Evolutionary conservation across 164 flowering plant species (phyloP), one percentile per base, ranked within the genome.

Genomic region (Magnolia changhungtana): DNA sequence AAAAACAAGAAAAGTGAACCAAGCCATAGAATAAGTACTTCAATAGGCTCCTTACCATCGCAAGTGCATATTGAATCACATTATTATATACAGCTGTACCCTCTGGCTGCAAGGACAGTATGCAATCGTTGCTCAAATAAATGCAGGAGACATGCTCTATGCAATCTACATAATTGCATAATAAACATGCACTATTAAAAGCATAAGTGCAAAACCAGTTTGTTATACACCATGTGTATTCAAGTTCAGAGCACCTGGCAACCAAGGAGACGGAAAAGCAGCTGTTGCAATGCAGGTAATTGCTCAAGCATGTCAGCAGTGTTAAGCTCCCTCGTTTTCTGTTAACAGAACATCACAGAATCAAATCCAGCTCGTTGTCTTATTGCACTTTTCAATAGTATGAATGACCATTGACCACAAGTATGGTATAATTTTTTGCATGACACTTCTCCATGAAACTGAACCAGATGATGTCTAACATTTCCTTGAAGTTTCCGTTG

Each of bases 201-300:
- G 14, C 29, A 9, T n/a, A 20, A 23, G 14, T 29, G 21, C 24
- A 16, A 64, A 64, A 64, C 24, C 9, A n/a, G 19, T 8, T 64
- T 64, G 24, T 64, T 23, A 64, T 59, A 14, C n/a, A 64, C 24
- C 21, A 64, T 19, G 24, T 8, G 11, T 7, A n/a, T 59, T 19
- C 63, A 64, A 64, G 24, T 64, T 55, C 61, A 55, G 11, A 82
- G 72, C 64, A 89, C 92, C 88, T 83, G 80, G 77, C 92, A 89
- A 77, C 69, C 83, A 74, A 89, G 84, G 77, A 88, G 85, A 61
- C 90, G 89, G 77, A 52, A 77, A 14, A 86, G 84, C 77, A 89
- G 88, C 63, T 85, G 83, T 78, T 89, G 92, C 80, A 89, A 75
- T 21, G 83, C 83, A 74, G 90, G 90, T 76, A 89, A 76, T 29